These are phyloP conservation scores for Cucurbita argyrosperma DNA, from an alignment of 306 rosid genomes.

Conservation along the genomic window DNA sequence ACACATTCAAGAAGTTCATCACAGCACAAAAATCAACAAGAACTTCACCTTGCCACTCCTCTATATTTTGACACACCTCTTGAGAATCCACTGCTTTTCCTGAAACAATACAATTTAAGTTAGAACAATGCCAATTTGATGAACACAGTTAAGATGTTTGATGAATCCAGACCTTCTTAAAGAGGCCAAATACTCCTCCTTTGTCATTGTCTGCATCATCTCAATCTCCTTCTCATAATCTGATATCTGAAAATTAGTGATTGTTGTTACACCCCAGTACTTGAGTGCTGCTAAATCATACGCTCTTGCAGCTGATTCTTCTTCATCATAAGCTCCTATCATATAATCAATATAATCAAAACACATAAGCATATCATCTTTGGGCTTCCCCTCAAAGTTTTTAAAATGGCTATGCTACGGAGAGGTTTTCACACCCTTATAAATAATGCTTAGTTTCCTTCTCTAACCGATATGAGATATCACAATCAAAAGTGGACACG, in stretches of 20 bases:
- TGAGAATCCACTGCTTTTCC: conserved; percentile 91
- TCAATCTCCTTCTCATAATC: conserved; percentile 68
- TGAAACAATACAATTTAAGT: conserved; percentile 1
- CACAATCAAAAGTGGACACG: too few relatives aligned
- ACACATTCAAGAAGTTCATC: not conserved
- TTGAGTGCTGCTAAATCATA: conserved; percentile 88
- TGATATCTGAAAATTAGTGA: conserved; percentile 72
- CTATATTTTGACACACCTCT: conserved; percentile 88
- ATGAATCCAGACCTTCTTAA: conserved; percentile 49
- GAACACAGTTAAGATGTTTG: too few relatives aligned
- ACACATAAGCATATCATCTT: too few relatives aligned
- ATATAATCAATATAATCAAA: not conserved
- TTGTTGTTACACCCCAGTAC: conserved; percentile 75
- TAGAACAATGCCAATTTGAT: too few relatives aligned
- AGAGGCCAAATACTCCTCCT: conserved; percentile 85
- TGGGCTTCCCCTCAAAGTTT: too few relatives aligned
- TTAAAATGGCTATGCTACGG: too few relatives aligned
- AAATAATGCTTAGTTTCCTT: too few relatives aligned
- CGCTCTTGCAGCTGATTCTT: conserved; percentile 88
- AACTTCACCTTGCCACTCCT: conserved; percentile 68
- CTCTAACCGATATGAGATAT: too few relatives aligned
- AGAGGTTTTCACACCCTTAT: too few relatives aligned
- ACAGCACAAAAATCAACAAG: not conserved
- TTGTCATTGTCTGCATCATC: conserved; percentile 57
- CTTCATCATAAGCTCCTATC: conserved; percentile 85